Evolutionary conservation across 2,329 filamentous ascomycete species (phyloP).

Genomic region (Madurella fahalii): DNA sequence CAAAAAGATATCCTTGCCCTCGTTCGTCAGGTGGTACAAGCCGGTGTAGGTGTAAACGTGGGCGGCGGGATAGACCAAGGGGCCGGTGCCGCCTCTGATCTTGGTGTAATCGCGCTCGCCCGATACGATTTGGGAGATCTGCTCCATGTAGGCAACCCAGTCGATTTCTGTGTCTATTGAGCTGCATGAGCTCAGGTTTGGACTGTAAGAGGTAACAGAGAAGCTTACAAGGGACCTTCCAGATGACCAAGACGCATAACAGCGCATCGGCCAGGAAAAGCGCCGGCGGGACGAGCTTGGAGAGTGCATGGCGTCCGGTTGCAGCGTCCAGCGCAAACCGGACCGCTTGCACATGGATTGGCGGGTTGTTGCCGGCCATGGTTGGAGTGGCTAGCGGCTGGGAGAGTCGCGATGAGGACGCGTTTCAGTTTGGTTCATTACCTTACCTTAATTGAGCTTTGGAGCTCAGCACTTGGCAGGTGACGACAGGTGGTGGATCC

Average conservation of each 20-base stretch:
- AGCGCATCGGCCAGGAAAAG: constrained; percentile 67
- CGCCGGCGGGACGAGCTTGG: constrained; percentile 50
- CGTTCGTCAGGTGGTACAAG: constrained; percentile 72
- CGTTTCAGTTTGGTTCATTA: constrained; percentile 1
- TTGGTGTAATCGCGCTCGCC: constrained; percentile 86
- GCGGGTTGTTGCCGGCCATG: constrained; percentile 18
- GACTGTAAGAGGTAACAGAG: background rate
- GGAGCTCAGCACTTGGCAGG: background rate
- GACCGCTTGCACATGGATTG: constrained; percentile 28
- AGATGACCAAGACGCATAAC: constrained; percentile 71
- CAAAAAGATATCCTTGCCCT: constrained; percentile 68
- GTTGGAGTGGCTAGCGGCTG: background rate
- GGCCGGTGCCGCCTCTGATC: constrained; percentile 84
- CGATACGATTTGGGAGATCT: constrained; percentile 70
- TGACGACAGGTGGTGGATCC: background rate
- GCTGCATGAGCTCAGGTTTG: constrained; percentile 8
- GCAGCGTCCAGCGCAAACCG: constrained; percentile 40
- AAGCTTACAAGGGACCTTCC: constrained; percentile 74
- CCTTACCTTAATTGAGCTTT: background rate
- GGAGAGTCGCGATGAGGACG: constrained; percentile 9
- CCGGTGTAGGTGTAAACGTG: constrained; percentile 88
- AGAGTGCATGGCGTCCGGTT: constrained; percentile 47
- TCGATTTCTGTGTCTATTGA: constrained; percentile 87
- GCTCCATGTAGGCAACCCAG: constrained; percentile 96
- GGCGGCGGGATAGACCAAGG: constrained; percentile 88